A percentile compares a stretch with the other conserved stretches of the same genome.
Conservation (phyloP, 768 basidiomycete genomes). For the Panaeolus papilionaceus region DNA sequence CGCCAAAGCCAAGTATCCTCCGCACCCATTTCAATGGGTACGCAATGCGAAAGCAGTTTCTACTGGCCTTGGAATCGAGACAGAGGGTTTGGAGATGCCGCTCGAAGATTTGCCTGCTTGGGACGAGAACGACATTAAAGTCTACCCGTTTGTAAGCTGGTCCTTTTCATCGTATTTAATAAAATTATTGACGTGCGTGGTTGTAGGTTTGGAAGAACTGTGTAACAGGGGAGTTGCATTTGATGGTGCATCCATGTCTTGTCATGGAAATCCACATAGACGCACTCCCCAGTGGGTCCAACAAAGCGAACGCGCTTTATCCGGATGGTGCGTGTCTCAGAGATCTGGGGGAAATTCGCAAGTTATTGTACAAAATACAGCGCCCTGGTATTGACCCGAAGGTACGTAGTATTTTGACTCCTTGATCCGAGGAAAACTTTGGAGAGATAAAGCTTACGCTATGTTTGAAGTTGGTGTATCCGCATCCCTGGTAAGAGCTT, state of each 20-base stretch:
- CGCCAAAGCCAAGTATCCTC: slow-evolving; percentile 76
- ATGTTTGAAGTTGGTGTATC: slow-evolving; percentile 70
- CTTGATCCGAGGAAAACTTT: too few relatives aligned
- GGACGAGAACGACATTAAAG: slow-evolving; percentile 78
- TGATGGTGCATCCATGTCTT: slow-evolving; percentile 90
- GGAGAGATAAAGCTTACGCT: slow-evolving; percentile 13
- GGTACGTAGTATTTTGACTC: slow-evolving; percentile 40
- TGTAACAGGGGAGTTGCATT: slow-evolving; percentile 78
- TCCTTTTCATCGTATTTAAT: slow-evolving; percentile 30
- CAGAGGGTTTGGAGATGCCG: slow-evolving; percentile 74
- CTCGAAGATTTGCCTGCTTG: slow-evolving; percentile 76
- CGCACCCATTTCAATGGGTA: slow-evolving; percentile 94
- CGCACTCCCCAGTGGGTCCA: slow-evolving; percentile 67
- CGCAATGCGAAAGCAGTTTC: slow-evolving; percentile 71
- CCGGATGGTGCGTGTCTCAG: slow-evolving; percentile 83
- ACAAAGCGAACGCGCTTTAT: slow-evolving; percentile 69
- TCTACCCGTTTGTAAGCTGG: slow-evolving; percentile 60
- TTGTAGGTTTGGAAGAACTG: slow-evolving; percentile 91
- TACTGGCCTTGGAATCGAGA: slow-evolving; percentile 85
- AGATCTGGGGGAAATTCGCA: slow-evolving; percentile 75
- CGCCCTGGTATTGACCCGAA: slow-evolving; percentile 85
- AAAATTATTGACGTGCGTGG: background rate
- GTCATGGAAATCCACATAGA: slow-evolving; percentile 68
- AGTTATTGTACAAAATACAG: slow-evolving; percentile 84
- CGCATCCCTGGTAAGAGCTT: slow-evolving; percentile 79